Evolutionary conservation across 305 asterid genomes (phyloP).

Genomic region (Fraxinus nigra): DNA sequence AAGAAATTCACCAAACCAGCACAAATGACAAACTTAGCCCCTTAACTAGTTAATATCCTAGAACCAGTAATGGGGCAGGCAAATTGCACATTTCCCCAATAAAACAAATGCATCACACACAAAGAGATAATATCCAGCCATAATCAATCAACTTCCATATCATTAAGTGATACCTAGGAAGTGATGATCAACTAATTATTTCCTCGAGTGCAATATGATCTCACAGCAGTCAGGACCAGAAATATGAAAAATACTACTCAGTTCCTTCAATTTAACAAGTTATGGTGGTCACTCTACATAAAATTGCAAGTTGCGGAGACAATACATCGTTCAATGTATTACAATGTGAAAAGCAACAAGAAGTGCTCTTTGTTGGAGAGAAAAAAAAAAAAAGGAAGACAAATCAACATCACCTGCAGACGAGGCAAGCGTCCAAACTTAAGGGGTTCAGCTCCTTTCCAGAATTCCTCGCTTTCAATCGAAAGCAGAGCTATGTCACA

Average conservation of each 20-base stretch:
- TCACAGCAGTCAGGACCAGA: not conserved
- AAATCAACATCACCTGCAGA: conserved; percentile 38
- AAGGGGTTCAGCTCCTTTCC: conserved; percentile 74
- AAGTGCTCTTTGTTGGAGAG: not conserved
- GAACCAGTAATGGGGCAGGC: not conserved
- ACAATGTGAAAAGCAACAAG: not conserved
- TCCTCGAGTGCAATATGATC: not conserved
- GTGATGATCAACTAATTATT: not conserved
- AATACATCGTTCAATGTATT: not conserved
- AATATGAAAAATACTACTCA: conserved; percentile 3
- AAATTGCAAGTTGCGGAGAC: conserved; percentile 2
- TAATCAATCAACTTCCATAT: not conserved
- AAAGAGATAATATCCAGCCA: not conserved
- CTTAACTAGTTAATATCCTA: not conserved
- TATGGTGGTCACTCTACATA: conserved; percentile 1
- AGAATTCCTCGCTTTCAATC: conserved; percentile 73
- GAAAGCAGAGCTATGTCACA: conserved; percentile 94
- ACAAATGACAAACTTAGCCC: not conserved
- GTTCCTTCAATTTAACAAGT: not conserved
- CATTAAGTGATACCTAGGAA: not conserved
- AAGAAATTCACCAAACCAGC: not conserved
- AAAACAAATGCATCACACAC: not conserved
- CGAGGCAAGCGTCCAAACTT: conserved; percentile 49
- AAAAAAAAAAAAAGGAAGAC: not conserved
- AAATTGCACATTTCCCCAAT: not conserved